These are phyloP conservation scores for Lagerstroemia speciosa DNA, from an alignment of 345 rosid genomes.

Conservation along the genomic window DNA sequence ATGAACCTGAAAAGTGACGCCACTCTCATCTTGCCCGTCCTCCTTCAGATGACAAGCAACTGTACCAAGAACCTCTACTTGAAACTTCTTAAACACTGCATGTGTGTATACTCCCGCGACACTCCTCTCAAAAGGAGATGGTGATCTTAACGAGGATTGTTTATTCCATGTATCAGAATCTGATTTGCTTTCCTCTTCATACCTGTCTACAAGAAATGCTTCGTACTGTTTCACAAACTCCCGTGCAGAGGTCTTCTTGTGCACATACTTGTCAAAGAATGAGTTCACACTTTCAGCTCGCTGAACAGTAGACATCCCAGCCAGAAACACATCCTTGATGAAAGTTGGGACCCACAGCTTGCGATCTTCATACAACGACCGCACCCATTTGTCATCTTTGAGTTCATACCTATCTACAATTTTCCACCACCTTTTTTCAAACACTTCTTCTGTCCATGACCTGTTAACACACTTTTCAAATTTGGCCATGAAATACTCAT, in stretches of 20 bases:
- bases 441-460: slow-evolving; percentile 50
- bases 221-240: slow-evolving; percentile 48
- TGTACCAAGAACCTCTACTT: slow-evolving; percentile 44
- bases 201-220: slow-evolving; percentile 39
- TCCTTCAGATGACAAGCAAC: slow-evolving; percentile 49
- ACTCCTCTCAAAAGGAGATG: slow-evolving; percentile 50
- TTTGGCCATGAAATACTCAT: slow-evolving; percentile 38
- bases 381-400: slow-evolving; percentile 36
- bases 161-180: slow-evolving; percentile 49
- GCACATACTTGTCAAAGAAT: slow-evolving; percentile 45
- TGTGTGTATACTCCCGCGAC: slow-evolving; percentile 37
- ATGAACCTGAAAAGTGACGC: slow-evolving; percentile 31
- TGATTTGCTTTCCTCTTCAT: slow-evolving; percentile 50
- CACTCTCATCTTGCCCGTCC: slow-evolving; percentile 36
- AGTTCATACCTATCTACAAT: slow-evolving; percentile 42
- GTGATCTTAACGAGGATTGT: slow-evolving; percentile 38
- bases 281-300: slow-evolving; percentile 45
- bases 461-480: slow-evolving; percentile 50
- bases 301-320: slow-evolving; percentile 41
- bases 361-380: slow-evolving; percentile 41
- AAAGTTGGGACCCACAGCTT: slow-evolving; percentile 43
- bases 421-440: slow-evolving; percentile 46
- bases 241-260: slow-evolving; percentile 44
- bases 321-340: slow-evolving; percentile 33
- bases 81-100: slow-evolving; percentile 43